Evolutionary conservation across 176 grass and related monocot genomes (phyloP), one percentile per base, ranked within the genome.

Genomic region (Zizania latifolia): DNA sequence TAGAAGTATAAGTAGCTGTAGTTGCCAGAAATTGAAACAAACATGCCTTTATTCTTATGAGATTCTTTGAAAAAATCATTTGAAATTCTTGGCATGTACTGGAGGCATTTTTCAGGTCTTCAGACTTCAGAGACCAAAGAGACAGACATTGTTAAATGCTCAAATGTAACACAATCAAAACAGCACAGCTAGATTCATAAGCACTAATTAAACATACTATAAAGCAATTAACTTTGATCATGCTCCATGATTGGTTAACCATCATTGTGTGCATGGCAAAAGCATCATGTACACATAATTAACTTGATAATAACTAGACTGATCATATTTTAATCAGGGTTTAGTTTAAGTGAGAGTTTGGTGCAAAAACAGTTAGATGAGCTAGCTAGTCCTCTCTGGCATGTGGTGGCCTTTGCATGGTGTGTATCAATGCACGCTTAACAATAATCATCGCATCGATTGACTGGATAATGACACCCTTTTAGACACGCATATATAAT

Each of bases 241-340:
- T 40, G 66, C 62, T 30, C 24, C 45, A 59, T 78, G 73, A 82
- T 82, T 78, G 78, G 50, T 87, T 72, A 72, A 41, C 59, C 58
- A 53, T 53, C 22, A 81, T 71, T 60, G 59, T 77, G 37, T 23
- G 30, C 44, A 23, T 71, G 77, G 39, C 22, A 57, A 82, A 77
- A 82, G 72, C 51, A 71, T 53, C 48, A 22, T 53, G 22, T 53
- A 53, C 8, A 58, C 69, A 28, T 32, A 43, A 57, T 62, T 76
- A 37, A n/a, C 68, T 70, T 11, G 72, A 72, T 15, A n/a, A 17
- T 22, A 4, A 5, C 15, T 32, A 54, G 31, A 40, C 34, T 39
- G 12, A 75, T 76, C 28, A 55, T 86, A 56, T 7, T 65, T 14
- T 71, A 77, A 82, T 82, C 37, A 58, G 14, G 31, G 30, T n/a